Base-by-base conservation (phyloP, 163 green algal species). In the Trebouxia gelatinosa region DNA sequence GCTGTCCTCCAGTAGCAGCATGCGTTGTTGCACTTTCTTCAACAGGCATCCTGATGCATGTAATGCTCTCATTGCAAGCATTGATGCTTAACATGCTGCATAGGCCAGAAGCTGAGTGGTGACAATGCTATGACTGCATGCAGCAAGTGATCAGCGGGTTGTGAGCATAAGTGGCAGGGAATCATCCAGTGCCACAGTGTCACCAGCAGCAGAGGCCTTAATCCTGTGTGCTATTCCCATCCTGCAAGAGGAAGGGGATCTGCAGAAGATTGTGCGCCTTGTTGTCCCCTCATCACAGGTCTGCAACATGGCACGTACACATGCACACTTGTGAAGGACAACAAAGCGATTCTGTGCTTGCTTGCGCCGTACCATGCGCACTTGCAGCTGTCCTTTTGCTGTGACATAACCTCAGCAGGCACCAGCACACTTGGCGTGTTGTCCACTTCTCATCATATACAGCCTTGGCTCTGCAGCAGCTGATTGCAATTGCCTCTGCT, bases 231-330 rank as follows among this genome's bases (percentile, higher is more conserved):
- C 43, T 29, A 31, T 9, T 0, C 34, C 50, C 4, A 35, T 66
- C 4, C 32, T 78, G 17, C 34, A 78, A 28, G 71, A 78, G 34
- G 50, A 78, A 13, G 50, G 48, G 0, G 48, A 78, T 16, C 32
- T 50, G 0, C 43, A 66, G 50, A 61, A 78, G 50, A 35, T 34
- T 26, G 26, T 78, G 50, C 71, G 71, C 29, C 51, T 78, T 28
- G 43, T 78, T 9, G 71, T 78, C 19, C 46, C 71, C 26, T 78
- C 71, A 5, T 51, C 46, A 1, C 71, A 78, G 51, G 71, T 68
- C 13, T 7, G 43, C 43, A 54, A 54, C 43, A 54, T 54, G 13
- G 9, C 43, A 54, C 43, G 13, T 54, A 23, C 13, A 54, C 43
- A 23, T 54, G 9, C 43, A 54, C 9, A 13, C 13, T 54, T 54